phyloP scores from a whole-genome alignment of 805 yeast species.

The Wickerhamiella occidentalis region DNA sequence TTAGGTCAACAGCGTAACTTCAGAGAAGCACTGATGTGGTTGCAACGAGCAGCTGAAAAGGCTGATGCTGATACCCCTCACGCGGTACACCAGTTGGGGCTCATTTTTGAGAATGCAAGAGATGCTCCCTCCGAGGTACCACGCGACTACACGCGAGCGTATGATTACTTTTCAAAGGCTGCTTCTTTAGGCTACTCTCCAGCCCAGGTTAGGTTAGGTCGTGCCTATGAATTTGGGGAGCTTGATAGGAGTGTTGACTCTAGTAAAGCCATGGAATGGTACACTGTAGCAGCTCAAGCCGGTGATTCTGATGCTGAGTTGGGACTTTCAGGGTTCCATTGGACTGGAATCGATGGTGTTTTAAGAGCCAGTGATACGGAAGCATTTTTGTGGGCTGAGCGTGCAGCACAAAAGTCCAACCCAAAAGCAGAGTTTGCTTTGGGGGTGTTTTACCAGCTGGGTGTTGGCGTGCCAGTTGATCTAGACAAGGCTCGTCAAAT shows the following conservation, averaged over 20 bases:
- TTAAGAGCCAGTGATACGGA: constrained; percentile 50
- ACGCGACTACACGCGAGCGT: constrained; percentile 31
- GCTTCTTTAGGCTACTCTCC: constrained; percentile 45
- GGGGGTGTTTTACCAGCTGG: constrained; percentile 57
- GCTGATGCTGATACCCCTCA: constrained; percentile 40
- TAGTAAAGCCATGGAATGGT: constrained; percentile 58
- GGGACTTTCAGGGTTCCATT: constrained; percentile 68
- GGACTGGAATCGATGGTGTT: constrained; percentile 55
- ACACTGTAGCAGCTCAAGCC: constrained; percentile 50
- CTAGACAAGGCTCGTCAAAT: constrained; percentile 39
- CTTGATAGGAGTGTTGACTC: constrained; percentile 42
- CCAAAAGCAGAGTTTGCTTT: constrained; percentile 61
- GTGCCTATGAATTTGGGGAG: constrained; percentile 60
- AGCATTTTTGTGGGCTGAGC: constrained; percentile 66
- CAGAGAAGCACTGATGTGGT: constrained; percentile 39
- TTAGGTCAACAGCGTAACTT: constrained; percentile 33
- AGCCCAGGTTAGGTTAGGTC: constrained; percentile 59
- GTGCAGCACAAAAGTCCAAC: constrained; percentile 53
- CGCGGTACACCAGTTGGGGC: constrained; percentile 46
- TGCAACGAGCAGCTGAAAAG: constrained; percentile 36
- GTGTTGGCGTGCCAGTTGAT: constrained; percentile 49
- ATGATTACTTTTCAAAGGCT: constrained; percentile 42
- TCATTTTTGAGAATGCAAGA: constrained; percentile 31
- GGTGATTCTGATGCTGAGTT: constrained; percentile 59
- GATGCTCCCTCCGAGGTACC: constrained; percentile 17